A percentile compares a stretch with the other conserved stretches of the same genome.
Evolutionary conservation across 2,329 filamentous ascomycete genomes (phyloP).

Genomic region (Beauveria varroae): DNA sequence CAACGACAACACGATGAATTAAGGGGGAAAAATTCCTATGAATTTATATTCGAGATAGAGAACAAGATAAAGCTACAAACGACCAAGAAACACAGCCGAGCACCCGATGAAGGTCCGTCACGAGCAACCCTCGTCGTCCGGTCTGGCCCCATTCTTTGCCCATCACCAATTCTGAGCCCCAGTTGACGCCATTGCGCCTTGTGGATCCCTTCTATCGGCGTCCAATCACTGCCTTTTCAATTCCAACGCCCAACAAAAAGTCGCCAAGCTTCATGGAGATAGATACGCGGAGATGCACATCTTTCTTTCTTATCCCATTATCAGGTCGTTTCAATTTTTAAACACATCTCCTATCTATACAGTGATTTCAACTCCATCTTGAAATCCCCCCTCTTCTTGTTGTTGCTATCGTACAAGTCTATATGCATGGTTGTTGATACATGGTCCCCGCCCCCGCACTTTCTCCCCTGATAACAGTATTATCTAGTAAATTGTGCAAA

Average conservation of each 20-base stretch:
- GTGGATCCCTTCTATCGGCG: slow-evolving; percentile 17
- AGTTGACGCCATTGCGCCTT: slow-evolving; percentile 28
- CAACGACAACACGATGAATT: not conserved
- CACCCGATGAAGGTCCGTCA: not conserved
- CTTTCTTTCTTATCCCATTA: not conserved
- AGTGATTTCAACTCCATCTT: not conserved
- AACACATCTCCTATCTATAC: not conserved
- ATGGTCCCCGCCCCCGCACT: not conserved
- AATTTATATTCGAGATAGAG: not conserved
- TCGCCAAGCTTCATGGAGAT: not conserved
- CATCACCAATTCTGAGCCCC: slow-evolving; percentile 14
- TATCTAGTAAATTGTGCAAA: not conserved
- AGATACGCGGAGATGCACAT: slow-evolving; percentile 11
- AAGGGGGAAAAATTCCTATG: not conserved
- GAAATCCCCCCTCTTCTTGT: not conserved
- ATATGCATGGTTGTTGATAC: slow-evolving; percentile 1
- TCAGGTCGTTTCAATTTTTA: not conserved
- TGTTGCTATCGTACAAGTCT: not conserved
- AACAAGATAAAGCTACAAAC: not conserved
- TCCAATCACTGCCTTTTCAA: slow-evolving; percentile 8
- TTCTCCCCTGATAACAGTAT: not conserved
- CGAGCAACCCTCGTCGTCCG: slow-evolving; percentile 14
- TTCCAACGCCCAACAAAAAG: not conserved
- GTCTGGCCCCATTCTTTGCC: not conserved
- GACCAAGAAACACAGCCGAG: slow-evolving; percentile 14